These are phyloP conservation scores for Gyromitra esculenta DNA, from an alignment of 2,329 filamentous ascomycete species.

Conservation along the genomic window DNA sequence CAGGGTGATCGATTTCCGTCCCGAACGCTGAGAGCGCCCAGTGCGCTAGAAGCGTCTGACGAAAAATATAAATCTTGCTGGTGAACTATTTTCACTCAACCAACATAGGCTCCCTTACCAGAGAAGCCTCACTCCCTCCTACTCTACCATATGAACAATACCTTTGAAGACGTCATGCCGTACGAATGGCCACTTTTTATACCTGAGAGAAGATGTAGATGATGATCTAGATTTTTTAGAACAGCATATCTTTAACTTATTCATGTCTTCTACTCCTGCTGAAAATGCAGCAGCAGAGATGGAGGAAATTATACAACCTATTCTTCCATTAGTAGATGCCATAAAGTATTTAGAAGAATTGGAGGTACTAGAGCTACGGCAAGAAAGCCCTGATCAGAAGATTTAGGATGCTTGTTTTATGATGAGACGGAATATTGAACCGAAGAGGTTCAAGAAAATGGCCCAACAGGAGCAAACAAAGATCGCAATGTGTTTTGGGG, in stretches of 20 bases:
- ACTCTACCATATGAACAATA: too few relatives aligned
- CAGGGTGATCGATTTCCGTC: background rate
- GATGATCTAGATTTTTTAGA: background rate
- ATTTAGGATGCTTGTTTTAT: background rate
- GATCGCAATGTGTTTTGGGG: background rate
- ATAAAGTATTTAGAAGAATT: slow-evolving; percentile 1
- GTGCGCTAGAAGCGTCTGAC: background rate
- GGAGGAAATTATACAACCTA: background rate
- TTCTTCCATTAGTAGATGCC: background rate
- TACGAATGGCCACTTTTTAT: background rate
- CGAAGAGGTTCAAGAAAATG: background rate
- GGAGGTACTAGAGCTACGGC: background rate
- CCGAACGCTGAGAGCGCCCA: background rate
- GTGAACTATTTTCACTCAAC: too few relatives aligned
- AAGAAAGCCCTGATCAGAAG: background rate
- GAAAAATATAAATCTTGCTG: background rate
- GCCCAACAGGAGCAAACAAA: background rate
- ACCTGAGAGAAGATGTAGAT: background rate
- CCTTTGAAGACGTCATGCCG: too few relatives aligned
- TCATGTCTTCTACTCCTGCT: background rate
- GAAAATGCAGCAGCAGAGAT: background rate
- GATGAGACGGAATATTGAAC: background rate
- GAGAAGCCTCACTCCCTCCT: too few relatives aligned
- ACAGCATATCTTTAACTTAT: background rate
- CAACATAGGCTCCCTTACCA: too few relatives aligned